Evolutionary conservation across 2,329 filamentous ascomycete genomes (phyloP), one percentile per base, ranked within the genome.

Genomic region (Raffaelea albimanens): DNA sequence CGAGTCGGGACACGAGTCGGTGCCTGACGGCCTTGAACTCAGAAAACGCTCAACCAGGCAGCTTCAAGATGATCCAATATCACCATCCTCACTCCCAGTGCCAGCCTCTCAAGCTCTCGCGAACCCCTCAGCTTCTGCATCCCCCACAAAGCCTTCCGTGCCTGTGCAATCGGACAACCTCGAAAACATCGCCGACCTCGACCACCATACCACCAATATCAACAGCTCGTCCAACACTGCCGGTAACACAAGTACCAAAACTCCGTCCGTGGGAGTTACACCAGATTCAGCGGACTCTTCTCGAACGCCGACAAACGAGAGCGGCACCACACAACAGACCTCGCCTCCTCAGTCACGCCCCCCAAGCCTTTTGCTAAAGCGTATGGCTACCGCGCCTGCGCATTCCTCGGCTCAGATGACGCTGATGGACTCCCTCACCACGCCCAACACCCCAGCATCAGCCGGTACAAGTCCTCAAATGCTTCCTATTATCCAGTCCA

Each of bases 361-460:
- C 47, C 76, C 80, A 45, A 85, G 66, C 48, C 43, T 76, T 51
- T 66, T 44, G 3, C 38, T 96, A 53, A 94, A 90, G 67, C 80
- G 91, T 58, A 95, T 91, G 18, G 85, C 86, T 66, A 97, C 91
- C 16, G 91, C 97, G 63, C 79, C 86, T 20, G 78, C 79, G 45
- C 78, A 85, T 18, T 73, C 86, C 23, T 81, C 81, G 18, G 69
- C 94, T 54, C 87, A 94, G 63, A 83, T 85, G 57, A 91, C 84
- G 65, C 78, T 96, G 41, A 79, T 91, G 57, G 90, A 97, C 59
- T 83, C 84, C 44, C 73, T 96, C 64, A 82, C 88, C 21, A 83
- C 90, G 61, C 90, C 91, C 16, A 13, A 29, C 25, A 29, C 25
- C 7, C 25, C 25, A 7, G 25, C 7, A 29, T 29, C 25, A 13